These are phyloP conservation scores for Hypoxylon intermedium DNA, from an alignment of 495 filamentous ascomycete genomes.

Conservation along the genomic window DNA sequence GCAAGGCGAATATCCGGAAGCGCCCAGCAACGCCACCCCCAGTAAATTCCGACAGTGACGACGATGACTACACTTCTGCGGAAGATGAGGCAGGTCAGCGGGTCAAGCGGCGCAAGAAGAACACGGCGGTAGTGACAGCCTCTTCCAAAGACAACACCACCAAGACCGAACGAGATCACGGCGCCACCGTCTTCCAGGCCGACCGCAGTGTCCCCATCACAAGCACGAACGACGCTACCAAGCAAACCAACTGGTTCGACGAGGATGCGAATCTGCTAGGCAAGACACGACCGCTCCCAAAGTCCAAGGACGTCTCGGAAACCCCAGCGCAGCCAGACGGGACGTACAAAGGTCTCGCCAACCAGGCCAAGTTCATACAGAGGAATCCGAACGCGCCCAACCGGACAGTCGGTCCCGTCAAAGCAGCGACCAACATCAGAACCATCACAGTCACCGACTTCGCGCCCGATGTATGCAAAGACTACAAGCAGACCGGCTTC, in stretches of 20 bases:
- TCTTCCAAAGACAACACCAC: constrained; percentile 54
- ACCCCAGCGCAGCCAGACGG: constrained; percentile 57
- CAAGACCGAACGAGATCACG: constrained; percentile 51
- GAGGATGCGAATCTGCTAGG: constrained; percentile 71
- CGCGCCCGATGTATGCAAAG: constrained; percentile 94
- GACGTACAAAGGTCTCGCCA: constrained; percentile 78
- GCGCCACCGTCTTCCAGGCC: constrained; percentile 65
- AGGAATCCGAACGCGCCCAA: constrained; percentile 81
- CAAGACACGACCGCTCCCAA: constrained; percentile 57
- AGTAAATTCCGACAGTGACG: constrained; percentile 60
- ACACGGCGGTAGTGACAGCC: constrained; percentile 65
- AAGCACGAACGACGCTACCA: constrained; percentile 87
- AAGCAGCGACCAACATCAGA: constrained; percentile 87
- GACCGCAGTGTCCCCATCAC: constrained; percentile 66
- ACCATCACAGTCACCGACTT: constrained; percentile 91
- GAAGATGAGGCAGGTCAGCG: constrained; percentile 75
- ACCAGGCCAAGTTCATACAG: constrained; percentile 75
- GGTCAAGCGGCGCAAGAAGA: constrained; percentile 81
- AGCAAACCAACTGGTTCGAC: constrained; percentile 89
- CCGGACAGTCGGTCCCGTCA: constrained; percentile 80
- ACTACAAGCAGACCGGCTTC: constrained; percentile 89
- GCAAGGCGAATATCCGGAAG: constrained; percentile 82
- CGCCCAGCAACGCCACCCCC: constrained; percentile 81
- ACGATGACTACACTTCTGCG: constrained; percentile 72
- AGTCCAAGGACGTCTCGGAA: constrained; percentile 28